Evolutionary conservation across 2,329 filamentous ascomycete species (phyloP).

Genomic region (Lachnellula arida): DNA sequence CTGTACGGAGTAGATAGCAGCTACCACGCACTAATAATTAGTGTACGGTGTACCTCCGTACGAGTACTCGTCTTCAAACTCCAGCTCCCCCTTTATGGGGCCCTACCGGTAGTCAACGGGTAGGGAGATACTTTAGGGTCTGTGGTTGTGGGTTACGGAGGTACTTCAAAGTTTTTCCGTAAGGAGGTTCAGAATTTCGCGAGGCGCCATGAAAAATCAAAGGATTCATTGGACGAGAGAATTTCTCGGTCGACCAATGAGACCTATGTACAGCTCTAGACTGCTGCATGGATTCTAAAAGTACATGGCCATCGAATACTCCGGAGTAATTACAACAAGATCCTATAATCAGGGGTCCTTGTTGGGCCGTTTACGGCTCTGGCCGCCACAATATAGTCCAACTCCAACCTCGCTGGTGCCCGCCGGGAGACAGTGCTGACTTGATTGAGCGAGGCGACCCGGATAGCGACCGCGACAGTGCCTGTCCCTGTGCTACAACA

Average conservation of each 20-base stretch:
- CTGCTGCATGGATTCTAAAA: neutral
- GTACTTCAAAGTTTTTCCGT: neutral
- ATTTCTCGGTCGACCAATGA: slow-evolving; percentile 19
- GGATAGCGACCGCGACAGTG: slow-evolving; percentile 1
- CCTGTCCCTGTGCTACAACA: neutral
- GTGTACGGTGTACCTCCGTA: neutral
- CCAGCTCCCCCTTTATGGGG: too few relatives aligned
- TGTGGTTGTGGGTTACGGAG: neutral
- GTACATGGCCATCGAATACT: slow-evolving; percentile 3
- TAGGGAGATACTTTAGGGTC: slow-evolving; percentile 15
- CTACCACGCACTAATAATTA: neutral
- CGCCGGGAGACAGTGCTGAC: neutral
- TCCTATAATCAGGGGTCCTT: neutral
- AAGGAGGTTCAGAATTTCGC: slow-evolving; percentile 8
- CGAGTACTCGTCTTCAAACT: neutral
- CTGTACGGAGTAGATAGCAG: neutral
- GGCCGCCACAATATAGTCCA: neutral
- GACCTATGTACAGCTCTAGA: slow-evolving; percentile 4
- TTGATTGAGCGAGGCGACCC: slow-evolving; percentile 18
- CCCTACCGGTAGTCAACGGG: neutral
- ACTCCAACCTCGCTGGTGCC: neutral
- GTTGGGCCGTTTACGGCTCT: neutral
- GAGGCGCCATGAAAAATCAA: slow-evolving; percentile 15
- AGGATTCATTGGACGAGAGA: slow-evolving; percentile 22
- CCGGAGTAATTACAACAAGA: slow-evolving; percentile 2